Evolutionary conservation across 2,329 filamentous ascomycete genomes (phyloP).

Genomic region (Rasamsonia emersonii): DNA sequence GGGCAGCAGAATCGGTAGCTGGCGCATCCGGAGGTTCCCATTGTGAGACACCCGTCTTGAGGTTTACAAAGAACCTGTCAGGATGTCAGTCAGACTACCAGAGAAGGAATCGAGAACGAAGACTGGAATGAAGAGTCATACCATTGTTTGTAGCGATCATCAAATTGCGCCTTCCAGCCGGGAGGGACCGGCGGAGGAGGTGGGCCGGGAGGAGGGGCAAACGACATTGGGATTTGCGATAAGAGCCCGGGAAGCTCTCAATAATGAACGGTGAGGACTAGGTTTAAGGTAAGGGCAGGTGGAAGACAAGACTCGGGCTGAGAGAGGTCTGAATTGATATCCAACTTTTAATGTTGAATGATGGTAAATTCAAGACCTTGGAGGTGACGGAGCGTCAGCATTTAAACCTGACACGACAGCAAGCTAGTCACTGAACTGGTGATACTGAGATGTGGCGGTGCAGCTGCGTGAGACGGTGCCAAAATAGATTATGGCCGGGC

Average conservation of each 20-base stretch:
- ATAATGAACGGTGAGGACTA: no score
- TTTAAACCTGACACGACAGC: neutral
- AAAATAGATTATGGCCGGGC: no score
- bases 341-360: no score
- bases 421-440: no score
- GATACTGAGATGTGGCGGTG: conserved; percentile 6
- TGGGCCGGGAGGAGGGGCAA: conserved; percentile 38
- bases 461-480: conserved; percentile 2
- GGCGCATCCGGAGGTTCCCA: conserved; percentile 76
- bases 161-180: conserved; percentile 80
- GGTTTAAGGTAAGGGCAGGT: no score
- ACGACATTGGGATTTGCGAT: conserved; percentile 21
- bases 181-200: conserved; percentile 58
- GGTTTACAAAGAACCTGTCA: conserved; percentile 79
- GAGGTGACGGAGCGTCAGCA: no score
- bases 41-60: conserved; percentile 77
- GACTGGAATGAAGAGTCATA: conserved; percentile 17
- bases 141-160: conserved; percentile 84
- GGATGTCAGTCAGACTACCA: neutral
- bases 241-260: neutral
- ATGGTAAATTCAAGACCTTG: no score
- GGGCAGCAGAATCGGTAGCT: conserved; percentile 40
- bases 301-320: neutral
- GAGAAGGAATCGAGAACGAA: neutral
- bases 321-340: no score